Evolutionary conservation across 441 rosid species (phyloP), one percentile per base, ranked within the genome.

Genomic region (Adansonia rubrostipa): DNA sequence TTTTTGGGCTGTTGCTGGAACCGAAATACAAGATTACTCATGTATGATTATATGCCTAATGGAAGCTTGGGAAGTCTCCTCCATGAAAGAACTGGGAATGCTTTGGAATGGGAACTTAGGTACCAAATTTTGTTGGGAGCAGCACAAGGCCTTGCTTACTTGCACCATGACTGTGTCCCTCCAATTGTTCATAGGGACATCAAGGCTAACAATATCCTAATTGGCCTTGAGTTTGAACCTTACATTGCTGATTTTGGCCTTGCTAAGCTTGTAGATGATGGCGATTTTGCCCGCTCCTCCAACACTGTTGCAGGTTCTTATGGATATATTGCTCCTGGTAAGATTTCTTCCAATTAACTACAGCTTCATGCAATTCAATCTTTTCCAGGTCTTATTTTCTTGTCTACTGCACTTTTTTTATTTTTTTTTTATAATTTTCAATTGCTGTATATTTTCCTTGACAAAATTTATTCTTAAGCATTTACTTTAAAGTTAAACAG

Each of bases 301-400:
- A 92, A 84, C 80, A 96, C 99, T 1, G 92, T 96, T 10, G 98
- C 98, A 68, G 98, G 99, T 63, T 96, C 99, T 40, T 94, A 92
- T 71, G 99, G 99, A 77, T 96, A 94, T 74, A 96, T 96, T 76
- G 99, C 99, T 77, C 99, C 98, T 20, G 99, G 99, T 96, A 84
- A 74, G 82, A 20, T 70, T 58, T 63, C 20, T 70, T 64, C 63
- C 68, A 36, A 17, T 51, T 63, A 11, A 60, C 36, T 61, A 45
- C 56, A 73, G 13, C 56, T 20, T 11, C n/a, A 50, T 28, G 36
- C 42, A 11, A 14, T 63, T 0, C 47, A 36, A 14, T 64, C 10
- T 64, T 14, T 64, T 60, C 40, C 7, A 24, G 1, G n/a, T 61
- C 17, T 62, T 10, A 13, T 62, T 62, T 62, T 62, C 67, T 10